These are phyloP conservation scores for Irpex sp. DNA, from an alignment of 1,284 basidiomycete genomes.

Conservation along the genomic window DNA sequence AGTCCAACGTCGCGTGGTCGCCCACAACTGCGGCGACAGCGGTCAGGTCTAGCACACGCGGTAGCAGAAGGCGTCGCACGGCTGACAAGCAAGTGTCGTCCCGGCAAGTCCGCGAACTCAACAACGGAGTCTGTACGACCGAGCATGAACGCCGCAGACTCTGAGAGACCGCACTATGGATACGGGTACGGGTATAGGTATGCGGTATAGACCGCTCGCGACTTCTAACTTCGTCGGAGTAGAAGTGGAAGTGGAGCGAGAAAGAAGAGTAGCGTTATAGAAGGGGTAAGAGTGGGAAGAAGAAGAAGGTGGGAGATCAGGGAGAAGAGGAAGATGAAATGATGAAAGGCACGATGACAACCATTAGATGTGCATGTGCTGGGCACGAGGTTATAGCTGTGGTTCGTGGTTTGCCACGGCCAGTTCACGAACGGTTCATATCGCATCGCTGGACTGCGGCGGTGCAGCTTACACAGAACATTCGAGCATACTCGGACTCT, in stretches of 20 bases:
- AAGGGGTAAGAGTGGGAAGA: neutral
- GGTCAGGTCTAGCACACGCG: slow-evolving; percentile 11
- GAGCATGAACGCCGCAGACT: neutral
- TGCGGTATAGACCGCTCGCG: neutral
- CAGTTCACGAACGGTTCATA: neutral
- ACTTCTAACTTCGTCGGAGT: neutral
- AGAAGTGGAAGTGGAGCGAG: neutral
- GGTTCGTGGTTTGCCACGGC: neutral
- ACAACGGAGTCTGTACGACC: neutral
- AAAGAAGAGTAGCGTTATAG: neutral
- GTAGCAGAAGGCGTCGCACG: slow-evolving; percentile 26
- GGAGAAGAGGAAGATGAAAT: neutral
- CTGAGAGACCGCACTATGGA: neutral
- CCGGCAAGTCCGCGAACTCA: neutral
- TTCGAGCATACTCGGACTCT: neutral
- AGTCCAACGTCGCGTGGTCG: slow-evolving; percentile 8
- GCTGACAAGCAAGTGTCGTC: slow-evolving; percentile 15
- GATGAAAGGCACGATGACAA: neutral
- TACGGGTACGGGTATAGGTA: neutral
- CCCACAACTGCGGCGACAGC: slow-evolving; percentile 18
- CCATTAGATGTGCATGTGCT: neutral
- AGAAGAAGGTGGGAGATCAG: neutral
- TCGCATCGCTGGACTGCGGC: too few relatives aligned
- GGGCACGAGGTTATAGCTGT: neutral
- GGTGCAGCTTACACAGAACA: neutral